Evolutionary conservation across 140 eudicot species (phyloP).

Genomic region (Senecio squalidus): DNA sequence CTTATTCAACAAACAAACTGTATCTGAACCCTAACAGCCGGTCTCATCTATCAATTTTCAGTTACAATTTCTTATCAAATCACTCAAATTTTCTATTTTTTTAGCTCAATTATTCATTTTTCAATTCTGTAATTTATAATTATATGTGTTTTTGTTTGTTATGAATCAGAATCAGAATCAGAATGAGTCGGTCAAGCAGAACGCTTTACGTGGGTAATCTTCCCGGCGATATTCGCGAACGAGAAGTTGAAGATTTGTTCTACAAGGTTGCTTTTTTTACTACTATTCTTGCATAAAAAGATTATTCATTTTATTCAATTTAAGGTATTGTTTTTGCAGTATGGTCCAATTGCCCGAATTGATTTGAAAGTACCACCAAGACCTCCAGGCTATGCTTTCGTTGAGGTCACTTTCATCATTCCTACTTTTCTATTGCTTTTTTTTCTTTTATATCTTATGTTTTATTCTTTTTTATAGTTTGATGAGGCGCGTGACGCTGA

Average conservation of each 20-base stretch:
- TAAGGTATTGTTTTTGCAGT: constrained; percentile 37
- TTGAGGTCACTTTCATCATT: constrained; percentile 62
- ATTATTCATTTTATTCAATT: not conserved
- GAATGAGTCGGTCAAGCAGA: constrained; percentile 81
- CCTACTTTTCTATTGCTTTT: not conserved
- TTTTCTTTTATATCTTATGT: not conserved
- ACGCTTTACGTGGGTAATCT: constrained; percentile 91
- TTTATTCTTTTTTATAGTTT: constrained; percentile 41
- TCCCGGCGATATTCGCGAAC: constrained; percentile 92
- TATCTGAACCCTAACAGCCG: too few relatives aligned
- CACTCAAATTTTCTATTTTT: too few relatives aligned
- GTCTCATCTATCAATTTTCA: too few relatives aligned
- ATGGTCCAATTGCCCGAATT: constrained; percentile 80
- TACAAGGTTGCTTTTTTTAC: constrained; percentile 51
- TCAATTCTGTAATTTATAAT: too few relatives aligned
- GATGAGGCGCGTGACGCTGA: constrained; percentile 97
- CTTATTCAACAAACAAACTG: too few relatives aligned
- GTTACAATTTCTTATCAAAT: too few relatives aligned
- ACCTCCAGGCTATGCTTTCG: constrained; percentile 99
- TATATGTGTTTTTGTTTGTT: not conserved
- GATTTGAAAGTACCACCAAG: constrained; percentile 96
- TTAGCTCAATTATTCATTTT: too few relatives aligned
- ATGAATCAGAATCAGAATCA: constrained; percentile 16
- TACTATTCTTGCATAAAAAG: too few relatives aligned
- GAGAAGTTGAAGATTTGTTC: constrained; percentile 92